Conservation (phyloP, 371 early-diverging fungal species). For the Mortierella sp. region DNA sequence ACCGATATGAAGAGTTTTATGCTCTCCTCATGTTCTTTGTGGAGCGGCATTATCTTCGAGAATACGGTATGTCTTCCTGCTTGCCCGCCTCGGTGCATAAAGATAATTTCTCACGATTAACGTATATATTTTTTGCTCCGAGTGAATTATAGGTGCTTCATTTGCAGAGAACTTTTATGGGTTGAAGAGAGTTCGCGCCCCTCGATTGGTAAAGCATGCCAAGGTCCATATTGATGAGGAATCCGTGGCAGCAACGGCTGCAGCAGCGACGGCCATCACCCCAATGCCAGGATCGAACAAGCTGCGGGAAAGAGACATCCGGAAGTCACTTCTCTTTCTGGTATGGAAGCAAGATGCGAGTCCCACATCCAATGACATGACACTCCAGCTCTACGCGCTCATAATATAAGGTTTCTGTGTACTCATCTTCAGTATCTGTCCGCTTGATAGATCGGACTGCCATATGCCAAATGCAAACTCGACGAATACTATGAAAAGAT, state of each 20-base stretch:
- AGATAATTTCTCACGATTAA: neutral
- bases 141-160: slow-evolving; percentile 71
- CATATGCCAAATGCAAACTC: slow-evolving; percentile 79
- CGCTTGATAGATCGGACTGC: slow-evolving; percentile 65
- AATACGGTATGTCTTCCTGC: too few relatives aligned
- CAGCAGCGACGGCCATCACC: slow-evolving; percentile 20
- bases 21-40: slow-evolving; percentile 80
- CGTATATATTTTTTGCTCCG: neutral
- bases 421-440: neutral
- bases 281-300: slow-evolving; percentile 40
- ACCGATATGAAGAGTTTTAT: slow-evolving; percentile 84
- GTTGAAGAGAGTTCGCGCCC: slow-evolving; percentile 68
- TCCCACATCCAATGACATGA: too few relatives aligned
- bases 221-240: slow-evolving; percentile 42
- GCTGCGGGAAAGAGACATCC: slow-evolving; percentile 59
- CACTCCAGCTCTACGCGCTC: neutral
- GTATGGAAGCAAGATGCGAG: too few relatives aligned
- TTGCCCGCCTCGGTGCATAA: neutral
- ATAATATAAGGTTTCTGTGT: neutral
- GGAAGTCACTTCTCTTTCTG: slow-evolving; percentile 74
- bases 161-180: slow-evolving; percentile 96
- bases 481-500: slow-evolving; percentile 79
- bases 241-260: slow-evolving; percentile 26
- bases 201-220: slow-evolving; percentile 15
- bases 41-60: slow-evolving; percentile 84